Evolutionary conservation across 202 grass and related monocot genomes (phyloP).

Genomic region (Carex arenaria): DNA sequence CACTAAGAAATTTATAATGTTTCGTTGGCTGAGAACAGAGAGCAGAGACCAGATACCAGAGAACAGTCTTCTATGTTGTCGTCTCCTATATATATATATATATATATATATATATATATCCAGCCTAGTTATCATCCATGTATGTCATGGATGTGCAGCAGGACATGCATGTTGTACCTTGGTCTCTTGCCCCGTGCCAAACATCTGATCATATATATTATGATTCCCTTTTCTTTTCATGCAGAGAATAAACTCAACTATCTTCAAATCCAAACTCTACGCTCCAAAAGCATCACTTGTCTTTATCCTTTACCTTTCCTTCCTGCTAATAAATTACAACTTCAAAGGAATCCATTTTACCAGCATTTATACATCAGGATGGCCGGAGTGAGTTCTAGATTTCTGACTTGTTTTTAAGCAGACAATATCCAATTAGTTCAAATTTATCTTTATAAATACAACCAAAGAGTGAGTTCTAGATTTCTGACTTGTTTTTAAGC

Average conservation of each 20-base stretch:
- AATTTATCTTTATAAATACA: too few relatives aligned
- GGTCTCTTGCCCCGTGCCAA: neutral
- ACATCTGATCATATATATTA: neutral
- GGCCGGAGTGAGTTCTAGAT: too few relatives aligned
- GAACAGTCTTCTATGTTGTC: neutral
- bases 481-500: too few relatives aligned
- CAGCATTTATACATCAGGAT: neutral
- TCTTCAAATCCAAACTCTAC: neutral
- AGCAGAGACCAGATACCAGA: neutral
- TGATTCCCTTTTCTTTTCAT: neutral
- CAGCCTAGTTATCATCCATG: neutral
- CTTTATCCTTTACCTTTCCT: neutral
- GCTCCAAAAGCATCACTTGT: conserved; percentile 11
- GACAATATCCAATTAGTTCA: too few relatives aligned
- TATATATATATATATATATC: neutral
- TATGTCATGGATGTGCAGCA: neutral
- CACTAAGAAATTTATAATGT: neutral
- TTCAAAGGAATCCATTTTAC: neutral
- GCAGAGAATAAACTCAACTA: neutral
- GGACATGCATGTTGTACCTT: neutral
- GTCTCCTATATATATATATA: neutral
- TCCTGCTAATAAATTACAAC: neutral
- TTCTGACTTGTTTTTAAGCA: too few relatives aligned
- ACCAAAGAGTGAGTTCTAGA: too few relatives aligned
- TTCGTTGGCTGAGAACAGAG: neutral